These are phyloP conservation scores for Trypanosomatidae sp. DNA, from an alignment of 208 protist species.

Conservation along the genomic window DNA sequence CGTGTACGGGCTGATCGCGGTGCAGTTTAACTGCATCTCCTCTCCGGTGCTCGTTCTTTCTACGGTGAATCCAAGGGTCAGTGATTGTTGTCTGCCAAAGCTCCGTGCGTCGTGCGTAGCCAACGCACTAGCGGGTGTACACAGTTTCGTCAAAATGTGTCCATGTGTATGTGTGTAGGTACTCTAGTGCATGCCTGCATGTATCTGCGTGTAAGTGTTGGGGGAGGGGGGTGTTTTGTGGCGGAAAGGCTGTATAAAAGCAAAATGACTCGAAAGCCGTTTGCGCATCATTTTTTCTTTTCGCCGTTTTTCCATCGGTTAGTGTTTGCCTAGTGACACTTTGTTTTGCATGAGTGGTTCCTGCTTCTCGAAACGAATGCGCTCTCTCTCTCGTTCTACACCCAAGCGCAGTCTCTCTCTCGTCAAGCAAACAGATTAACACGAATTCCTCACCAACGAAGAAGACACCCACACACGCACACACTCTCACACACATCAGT, in stretches of 20 bases:
- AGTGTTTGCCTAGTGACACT: background rate
- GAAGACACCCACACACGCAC: background rate
- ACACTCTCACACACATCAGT: background rate
- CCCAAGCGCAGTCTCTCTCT: background rate
- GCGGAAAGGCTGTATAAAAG: background rate
- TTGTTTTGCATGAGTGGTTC: background rate
- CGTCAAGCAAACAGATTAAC: background rate
- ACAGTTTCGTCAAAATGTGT: background rate
- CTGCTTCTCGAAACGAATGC: slow-evolving; percentile 2
- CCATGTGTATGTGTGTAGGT: too few relatives aligned
- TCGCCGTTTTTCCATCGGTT: slow-evolving; percentile 8
- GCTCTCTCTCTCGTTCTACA: slow-evolving; percentile 3
- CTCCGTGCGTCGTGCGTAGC: background rate
- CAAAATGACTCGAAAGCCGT: background rate
- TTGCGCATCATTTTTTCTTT: slow-evolving; percentile 4
- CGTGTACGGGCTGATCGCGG: background rate
- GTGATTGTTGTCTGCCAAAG: background rate
- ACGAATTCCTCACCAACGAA: background rate
- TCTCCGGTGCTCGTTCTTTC: slow-evolving; percentile 9
- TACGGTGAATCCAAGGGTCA: slow-evolving; percentile 1
- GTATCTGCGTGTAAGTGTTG: background rate
- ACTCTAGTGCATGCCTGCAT: background rate
- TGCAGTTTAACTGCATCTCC: slow-evolving; percentile 1
- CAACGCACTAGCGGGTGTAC: background rate
- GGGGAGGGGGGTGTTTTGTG: background rate